Evolutionary conservation across 148 eudicot genomes (phyloP), one percentile per base, ranked within the genome.

Genomic region (Pharnaceum exiguum): DNA sequence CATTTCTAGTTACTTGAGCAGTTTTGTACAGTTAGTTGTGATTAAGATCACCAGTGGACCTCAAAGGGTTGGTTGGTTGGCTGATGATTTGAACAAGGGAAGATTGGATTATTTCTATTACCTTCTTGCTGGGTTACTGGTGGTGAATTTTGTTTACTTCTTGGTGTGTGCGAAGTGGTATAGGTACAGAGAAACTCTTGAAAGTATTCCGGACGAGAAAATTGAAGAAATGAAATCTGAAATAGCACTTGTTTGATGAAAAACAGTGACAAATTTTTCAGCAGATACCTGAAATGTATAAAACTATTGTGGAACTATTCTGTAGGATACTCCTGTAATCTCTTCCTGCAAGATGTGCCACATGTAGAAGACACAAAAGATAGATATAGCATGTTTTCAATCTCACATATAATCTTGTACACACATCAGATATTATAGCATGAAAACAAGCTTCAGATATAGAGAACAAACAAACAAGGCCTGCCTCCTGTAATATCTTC

Each of bases 151-250:
- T 21, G 39, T 51, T 1, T 78, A 76, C 32, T 86, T 83, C 48
- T 12, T 86, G 22, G 58, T 72, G 16, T 74, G 78, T 48, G 84
- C 95, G 5, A 80, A 67, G 50, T 80, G 95, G 95, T 86, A 83
- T 47, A 83, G 71, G 62, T 86, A 83, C 64, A 81, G 78, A 60
- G 84, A 67, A 12, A 43, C 39, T 32, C 46, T 25, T 10, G 35
- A 12, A 7, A 32, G 29, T 16, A 36, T 23, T 21, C 10, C 16
- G 37, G 64, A 53, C 19, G 63, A 30, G 46, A 36, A 29, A 1
- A 32, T n/a, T 28, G 70, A 66, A 17, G 54, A 61, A 16, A 58
- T 10, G 59, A 55, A 70, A 31, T 47, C 72, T 30, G 52, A 73
- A 23, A 58, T 35, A 22, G 51, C 44, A 33, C 57, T 39, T 61